Evolutionary conservation across 2,329 filamentous ascomycete genomes (phyloP).

Genomic region (Madurella mycetomatis): DNA sequence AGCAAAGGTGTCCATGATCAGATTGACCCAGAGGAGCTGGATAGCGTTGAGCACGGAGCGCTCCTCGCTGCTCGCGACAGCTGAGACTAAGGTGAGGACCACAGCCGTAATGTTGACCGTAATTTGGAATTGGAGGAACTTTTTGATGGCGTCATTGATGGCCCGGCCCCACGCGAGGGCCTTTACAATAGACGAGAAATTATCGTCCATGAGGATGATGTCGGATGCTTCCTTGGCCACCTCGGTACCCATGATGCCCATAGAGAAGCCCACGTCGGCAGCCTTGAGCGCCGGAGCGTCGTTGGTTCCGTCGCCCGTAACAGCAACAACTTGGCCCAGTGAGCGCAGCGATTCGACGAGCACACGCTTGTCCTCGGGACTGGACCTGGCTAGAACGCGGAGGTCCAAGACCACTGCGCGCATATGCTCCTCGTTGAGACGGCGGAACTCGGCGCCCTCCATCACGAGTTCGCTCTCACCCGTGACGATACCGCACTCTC

Average conservation of each 20-base stretch:
- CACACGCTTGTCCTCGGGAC: slow-evolving; percentile 47
- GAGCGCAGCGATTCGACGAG: slow-evolving; percentile 44
- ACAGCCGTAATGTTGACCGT: slow-evolving; percentile 62
- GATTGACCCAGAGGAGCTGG: slow-evolving; percentile 59
- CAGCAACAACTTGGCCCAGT: slow-evolving; percentile 37
- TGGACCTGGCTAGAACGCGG: slow-evolving; percentile 45
- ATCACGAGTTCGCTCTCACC: slow-evolving; percentile 40
- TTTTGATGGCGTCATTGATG: slow-evolving; percentile 60
- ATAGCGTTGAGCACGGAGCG: slow-evolving; percentile 55
- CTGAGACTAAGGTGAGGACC: slow-evolving; percentile 54
- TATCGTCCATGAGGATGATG: slow-evolving; percentile 59
- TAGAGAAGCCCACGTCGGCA: slow-evolving; percentile 59
- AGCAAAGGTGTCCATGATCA: slow-evolving; percentile 62
- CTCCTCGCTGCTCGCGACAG: slow-evolving; percentile 47
- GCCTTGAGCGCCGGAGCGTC: slow-evolving; percentile 57
- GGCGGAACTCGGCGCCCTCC: slow-evolving; percentile 55
- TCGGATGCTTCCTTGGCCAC: slow-evolving; percentile 60
- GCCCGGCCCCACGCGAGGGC: slow-evolving; percentile 59
- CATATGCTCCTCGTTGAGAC: slow-evolving; percentile 46
- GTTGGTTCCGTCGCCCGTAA: slow-evolving; percentile 60
- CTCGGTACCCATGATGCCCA: slow-evolving; percentile 58
- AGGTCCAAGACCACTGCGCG: slow-evolving; percentile 49
- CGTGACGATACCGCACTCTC: slow-evolving; percentile 49
- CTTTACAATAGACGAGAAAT: slow-evolving; percentile 56
- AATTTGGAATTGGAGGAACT: slow-evolving; percentile 58